Percentiles rank a stretch among this genome's conserved stretches.
phyloP scores from a whole-genome alignment of 208 protist species.

The Trypanosoma melophagium region DNA sequence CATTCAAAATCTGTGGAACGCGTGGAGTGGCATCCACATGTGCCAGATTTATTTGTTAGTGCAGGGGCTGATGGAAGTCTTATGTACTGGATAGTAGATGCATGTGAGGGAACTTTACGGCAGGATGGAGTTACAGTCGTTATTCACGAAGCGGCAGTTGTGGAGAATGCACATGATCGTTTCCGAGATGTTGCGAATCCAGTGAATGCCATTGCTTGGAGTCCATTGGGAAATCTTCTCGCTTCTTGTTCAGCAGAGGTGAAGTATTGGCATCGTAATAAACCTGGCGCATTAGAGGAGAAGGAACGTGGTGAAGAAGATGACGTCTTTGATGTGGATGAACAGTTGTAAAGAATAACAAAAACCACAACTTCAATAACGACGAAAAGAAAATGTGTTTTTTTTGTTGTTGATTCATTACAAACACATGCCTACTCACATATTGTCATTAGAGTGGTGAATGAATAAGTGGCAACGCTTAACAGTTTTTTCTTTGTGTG shows the following conservation, averaged over 20 bases:
- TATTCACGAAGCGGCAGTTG: slow-evolving; percentile 50
- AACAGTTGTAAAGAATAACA: slow-evolving; percentile 6
- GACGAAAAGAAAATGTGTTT: too few relatives aligned
- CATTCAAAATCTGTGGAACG: slow-evolving; percentile 75
- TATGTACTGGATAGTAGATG: slow-evolving; percentile 84
- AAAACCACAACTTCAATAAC: background rate
- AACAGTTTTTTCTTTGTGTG: too few relatives aligned
- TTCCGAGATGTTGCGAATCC: slow-evolving; percentile 83
- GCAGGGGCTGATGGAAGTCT: slow-evolving; percentile 74
- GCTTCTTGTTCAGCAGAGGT: slow-evolving; percentile 78
- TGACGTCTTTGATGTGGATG: slow-evolving; percentile 62
- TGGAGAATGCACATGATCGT: slow-evolving; percentile 77
- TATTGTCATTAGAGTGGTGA: too few relatives aligned
- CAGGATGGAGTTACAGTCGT: slow-evolving; percentile 62
- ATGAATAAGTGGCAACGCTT: too few relatives aligned
- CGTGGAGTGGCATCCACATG: slow-evolving; percentile 80
- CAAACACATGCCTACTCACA: too few relatives aligned
- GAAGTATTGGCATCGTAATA: slow-evolving; percentile 88
- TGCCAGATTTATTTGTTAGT: slow-evolving; percentile 74
- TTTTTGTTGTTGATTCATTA: too few relatives aligned
- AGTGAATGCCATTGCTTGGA: slow-evolving; percentile 75
- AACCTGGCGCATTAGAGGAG: slow-evolving; percentile 85
- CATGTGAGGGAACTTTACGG: slow-evolving; percentile 56
- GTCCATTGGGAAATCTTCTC: slow-evolving; percentile 78
- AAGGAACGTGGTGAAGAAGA: slow-evolving; percentile 70